Conservation (phyloP, 139 green algal genomes). For the Chlorella ohadii region DNA sequence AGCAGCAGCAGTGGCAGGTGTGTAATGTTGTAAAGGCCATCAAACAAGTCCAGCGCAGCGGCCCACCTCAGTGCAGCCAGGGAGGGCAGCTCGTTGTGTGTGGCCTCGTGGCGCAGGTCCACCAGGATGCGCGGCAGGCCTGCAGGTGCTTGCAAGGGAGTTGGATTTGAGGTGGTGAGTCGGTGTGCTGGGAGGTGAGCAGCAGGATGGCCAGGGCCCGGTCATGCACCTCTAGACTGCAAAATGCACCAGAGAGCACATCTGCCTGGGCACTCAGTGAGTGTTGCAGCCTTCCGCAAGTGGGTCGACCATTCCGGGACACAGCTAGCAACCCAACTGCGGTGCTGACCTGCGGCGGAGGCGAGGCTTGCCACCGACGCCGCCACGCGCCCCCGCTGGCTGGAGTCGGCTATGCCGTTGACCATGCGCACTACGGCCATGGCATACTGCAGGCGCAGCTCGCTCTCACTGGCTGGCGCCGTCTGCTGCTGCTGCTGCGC, state of each 20-base stretch:
- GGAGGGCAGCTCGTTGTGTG: slow-evolving; percentile 84
- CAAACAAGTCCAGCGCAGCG: no score
- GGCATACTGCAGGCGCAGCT: slow-evolving; percentile 64
- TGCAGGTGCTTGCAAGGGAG: no score
- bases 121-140: slow-evolving; percentile 82
- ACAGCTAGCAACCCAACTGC: no score
- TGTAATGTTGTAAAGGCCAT: no score
- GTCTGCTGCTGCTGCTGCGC: background rate
- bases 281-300: no score
- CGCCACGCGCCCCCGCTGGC: slow-evolving; percentile 76
- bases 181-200: no score
- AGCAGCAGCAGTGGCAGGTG: no score
- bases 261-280: no score
- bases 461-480: slow-evolving; percentile 3
- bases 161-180: no score
- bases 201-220: no score
- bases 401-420: slow-evolving; percentile 83
- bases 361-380: slow-evolving; percentile 72
- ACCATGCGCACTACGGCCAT: slow-evolving; percentile 75
- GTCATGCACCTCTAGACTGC: no score
- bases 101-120: slow-evolving; percentile 82
- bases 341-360: slow-evolving; percentile 42
- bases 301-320: no score
- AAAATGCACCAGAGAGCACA: background rate
- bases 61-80: slow-evolving; percentile 64